Conservation (phyloP, 495 filamentous ascomycete species). For the Neurospora sp. region DNA sequence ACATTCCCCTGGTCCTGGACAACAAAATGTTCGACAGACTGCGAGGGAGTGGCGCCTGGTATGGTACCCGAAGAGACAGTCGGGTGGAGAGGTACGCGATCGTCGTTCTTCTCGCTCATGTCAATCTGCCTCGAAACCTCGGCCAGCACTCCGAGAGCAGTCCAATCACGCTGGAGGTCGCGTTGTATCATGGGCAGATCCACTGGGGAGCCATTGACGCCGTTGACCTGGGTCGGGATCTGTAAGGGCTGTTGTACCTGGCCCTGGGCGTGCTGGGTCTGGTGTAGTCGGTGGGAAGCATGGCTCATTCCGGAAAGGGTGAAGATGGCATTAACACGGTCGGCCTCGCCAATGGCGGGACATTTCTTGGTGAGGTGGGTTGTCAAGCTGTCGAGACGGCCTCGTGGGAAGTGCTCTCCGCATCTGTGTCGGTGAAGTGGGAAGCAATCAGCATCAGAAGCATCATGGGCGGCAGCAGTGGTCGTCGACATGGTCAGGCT, state of each 20-base stretch:
- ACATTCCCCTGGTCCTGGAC: slow-evolving; percentile 41
- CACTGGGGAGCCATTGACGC: slow-evolving; percentile 17
- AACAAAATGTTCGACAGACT: slow-evolving; percentile 27
- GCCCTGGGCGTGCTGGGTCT: slow-evolving; percentile 12
- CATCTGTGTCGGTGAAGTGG: slow-evolving; percentile 32
- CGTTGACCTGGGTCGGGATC: slow-evolving; percentile 29
- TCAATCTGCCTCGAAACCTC: slow-evolving; percentile 70
- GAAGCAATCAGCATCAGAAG: background rate
- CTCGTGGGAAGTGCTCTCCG: slow-evolving; percentile 75
- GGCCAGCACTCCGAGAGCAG: slow-evolving; percentile 68
- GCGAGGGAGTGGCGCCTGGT: slow-evolving; percentile 1
- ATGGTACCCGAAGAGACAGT: background rate
- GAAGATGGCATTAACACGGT: slow-evolving; percentile 55
- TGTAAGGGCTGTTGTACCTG: slow-evolving; percentile 12
- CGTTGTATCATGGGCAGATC: slow-evolving; percentile 23
- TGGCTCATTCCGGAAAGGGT: slow-evolving; percentile 30
- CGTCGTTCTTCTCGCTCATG: slow-evolving; percentile 40
- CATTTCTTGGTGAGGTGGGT: slow-evolving; percentile 76
- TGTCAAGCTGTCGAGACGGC: slow-evolving; percentile 67
- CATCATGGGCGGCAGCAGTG: slow-evolving; percentile 1
- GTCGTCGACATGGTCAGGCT: background rate
- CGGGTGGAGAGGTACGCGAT: slow-evolving; percentile 16
- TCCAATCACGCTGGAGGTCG: slow-evolving; percentile 40
- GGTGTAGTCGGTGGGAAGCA: slow-evolving; percentile 17
- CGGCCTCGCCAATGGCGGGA: slow-evolving; percentile 55